These are phyloP conservation scores for Nectriaceae sp. DNA, from an alignment of 2,329 filamentous ascomycete species.

Conservation along the genomic window DNA sequence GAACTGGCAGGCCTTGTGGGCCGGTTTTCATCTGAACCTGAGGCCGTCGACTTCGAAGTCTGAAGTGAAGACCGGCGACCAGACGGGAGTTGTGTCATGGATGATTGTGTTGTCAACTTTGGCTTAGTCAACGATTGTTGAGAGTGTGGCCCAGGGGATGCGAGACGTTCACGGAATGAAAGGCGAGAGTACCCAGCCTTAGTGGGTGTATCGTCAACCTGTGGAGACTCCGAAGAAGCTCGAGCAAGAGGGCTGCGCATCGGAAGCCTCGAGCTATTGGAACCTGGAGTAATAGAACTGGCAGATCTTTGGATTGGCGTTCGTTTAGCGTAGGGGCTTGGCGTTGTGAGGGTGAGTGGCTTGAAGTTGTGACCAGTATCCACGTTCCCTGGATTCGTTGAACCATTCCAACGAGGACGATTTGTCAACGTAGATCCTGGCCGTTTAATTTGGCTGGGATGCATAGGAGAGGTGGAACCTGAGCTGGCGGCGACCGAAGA, in stretches of 20 bases:
- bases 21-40: constrained; percentile 34
- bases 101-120: constrained; percentile 44
- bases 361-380: constrained; percentile 70
- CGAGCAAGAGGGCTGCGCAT: constrained; percentile 51
- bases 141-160: constrained; percentile 50
- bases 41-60: constrained; percentile 41
- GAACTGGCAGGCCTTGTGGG: constrained; percentile 57
- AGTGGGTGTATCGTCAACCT: constrained; percentile 47
- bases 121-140: constrained; percentile 49
- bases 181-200: constrained; percentile 46
- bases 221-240: constrained; percentile 50
- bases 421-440: constrained; percentile 50
- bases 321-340: constrained; percentile 56
- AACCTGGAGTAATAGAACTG: constrained; percentile 45
- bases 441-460: constrained; percentile 42
- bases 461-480: constrained; percentile 45
- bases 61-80: constrained; percentile 57
- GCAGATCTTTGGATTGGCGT: constrained; percentile 44
- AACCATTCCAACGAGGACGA: constrained; percentile 73
- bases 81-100: constrained; percentile 42
- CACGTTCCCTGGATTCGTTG: constrained; percentile 64
- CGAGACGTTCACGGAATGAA: constrained; percentile 55
- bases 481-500: constrained; percentile 52
- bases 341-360: constrained; percentile 60
- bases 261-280: constrained; percentile 49